A percentile compares a stretch with the other conserved stretches of the same genome.
Evolutionary conservation across 805 yeast genomes (phyloP).

Genomic region (Candida schatavii): DNA sequence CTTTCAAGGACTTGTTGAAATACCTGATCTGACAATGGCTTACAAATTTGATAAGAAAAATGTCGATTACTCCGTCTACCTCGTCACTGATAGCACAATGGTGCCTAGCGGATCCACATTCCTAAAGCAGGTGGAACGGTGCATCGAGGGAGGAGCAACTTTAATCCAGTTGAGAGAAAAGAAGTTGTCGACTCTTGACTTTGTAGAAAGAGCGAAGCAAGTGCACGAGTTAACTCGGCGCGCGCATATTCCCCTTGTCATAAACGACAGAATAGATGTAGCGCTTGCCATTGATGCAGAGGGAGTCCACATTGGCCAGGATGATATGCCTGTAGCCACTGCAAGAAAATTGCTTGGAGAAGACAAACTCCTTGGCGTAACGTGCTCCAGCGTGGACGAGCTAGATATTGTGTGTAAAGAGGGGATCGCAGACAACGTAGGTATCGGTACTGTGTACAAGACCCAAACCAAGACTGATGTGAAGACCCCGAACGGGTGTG

Average conservation of each 20-base stretch:
- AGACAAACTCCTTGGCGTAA: conserved; percentile 74
- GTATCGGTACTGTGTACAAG: conserved; percentile 75
- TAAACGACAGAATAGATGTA: conserved; percentile 84
- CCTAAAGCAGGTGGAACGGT: conserved; percentile 57
- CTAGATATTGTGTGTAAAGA: conserved; percentile 47
- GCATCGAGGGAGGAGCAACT: conserved; percentile 73
- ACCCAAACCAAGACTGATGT: conserved; percentile 67
- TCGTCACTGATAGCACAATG: conserved; percentile 79
- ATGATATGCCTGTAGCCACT: conserved; percentile 64
- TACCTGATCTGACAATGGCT: no score
- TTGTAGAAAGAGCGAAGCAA: conserved; percentile 56
- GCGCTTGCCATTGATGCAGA: conserved; percentile 89
- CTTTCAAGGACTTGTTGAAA: no score
- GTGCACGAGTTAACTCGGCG: conserved; percentile 61
- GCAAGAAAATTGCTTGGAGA: conserved; percentile 70
- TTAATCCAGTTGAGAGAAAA: conserved; percentile 85
- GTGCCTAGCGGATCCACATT: conserved; percentile 58
- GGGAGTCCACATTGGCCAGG: conserved; percentile 92
- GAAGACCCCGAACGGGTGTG: conserved; percentile 50
- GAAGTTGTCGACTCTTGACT: conserved; percentile 60
- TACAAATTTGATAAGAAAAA: not conserved
- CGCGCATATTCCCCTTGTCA: conserved; percentile 69
- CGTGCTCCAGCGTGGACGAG: conserved; percentile 62
- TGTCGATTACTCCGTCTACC: conserved; percentile 60
- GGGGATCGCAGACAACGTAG: conserved; percentile 71